Evolutionary conservation across 768 basidiomycete species (phyloP).

Genomic region (Porpolomopsis calyptriformis): DNA sequence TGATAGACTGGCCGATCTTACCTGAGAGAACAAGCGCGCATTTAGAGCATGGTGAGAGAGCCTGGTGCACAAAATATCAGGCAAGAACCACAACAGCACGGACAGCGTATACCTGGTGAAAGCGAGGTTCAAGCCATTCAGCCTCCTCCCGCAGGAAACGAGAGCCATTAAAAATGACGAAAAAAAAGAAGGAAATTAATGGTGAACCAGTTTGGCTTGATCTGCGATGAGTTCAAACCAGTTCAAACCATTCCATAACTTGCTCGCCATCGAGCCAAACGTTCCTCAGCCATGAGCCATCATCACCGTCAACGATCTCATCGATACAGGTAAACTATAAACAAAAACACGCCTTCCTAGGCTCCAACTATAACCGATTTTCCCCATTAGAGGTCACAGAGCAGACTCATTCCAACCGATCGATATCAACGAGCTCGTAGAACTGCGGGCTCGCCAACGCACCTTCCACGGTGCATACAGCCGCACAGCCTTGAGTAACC

Average conservation of each 20-base stretch:
- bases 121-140: neutral
- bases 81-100: neutral
- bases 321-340: slow-evolving; percentile 6
- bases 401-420: slow-evolving; percentile 40
- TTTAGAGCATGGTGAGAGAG: neutral
- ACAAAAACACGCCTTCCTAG: too few relatives aligned
- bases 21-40: neutral
- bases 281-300: neutral
- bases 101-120: neutral
- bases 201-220: too few relatives aligned
- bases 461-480: slow-evolving; percentile 80
- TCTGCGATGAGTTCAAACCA: too few relatives aligned
- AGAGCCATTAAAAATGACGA: neutral
- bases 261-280: too few relatives aligned
- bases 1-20: neutral
- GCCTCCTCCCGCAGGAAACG: neutral
- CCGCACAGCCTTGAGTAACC: slow-evolving; percentile 60
- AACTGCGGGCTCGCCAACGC: slow-evolving; percentile 68
- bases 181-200: neutral
- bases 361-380: neutral
- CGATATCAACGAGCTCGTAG: slow-evolving; percentile 53
- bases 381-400: slow-evolving; percentile 31
- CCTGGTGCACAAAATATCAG: neutral
- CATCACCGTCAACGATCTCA: neutral
- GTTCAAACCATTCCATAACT: too few relatives aligned